Base-by-base conservation (phyloP, 495 filamentous ascomycete species). In the Aspergillus biplanus region DNA sequence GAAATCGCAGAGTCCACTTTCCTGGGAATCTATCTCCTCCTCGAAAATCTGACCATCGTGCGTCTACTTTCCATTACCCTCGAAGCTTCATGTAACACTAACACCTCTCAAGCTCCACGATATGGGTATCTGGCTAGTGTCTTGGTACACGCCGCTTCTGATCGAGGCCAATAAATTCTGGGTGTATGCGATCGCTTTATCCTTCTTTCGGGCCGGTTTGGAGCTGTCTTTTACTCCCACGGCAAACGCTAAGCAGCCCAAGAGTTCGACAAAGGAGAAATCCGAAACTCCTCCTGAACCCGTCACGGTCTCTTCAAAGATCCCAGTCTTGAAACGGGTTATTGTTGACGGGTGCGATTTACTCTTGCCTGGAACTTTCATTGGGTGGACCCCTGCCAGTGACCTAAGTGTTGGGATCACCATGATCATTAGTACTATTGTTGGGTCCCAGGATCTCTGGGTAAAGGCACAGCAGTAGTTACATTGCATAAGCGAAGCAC, bases 131-230 rank as follows among this genome's bases (percentile, higher is more conserved):
- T 47, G 16, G 32, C 44, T 27, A 7, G 53, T 57, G 6, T 33
- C 44, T 3, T 63, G 61, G 61, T 52, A 57, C 33, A 50, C 32
- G 0, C 52, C 61, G 6, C 46, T 63, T 15, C 32, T 63, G 6
- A 52, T 54, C 5, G 61, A 63, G 12, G 61, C 61, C 5, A 63
- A 57, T 16, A 63, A 63, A 34, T 63, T 63, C 44, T 63, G 61
- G 61, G 55, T 63, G 15, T 63, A 63, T 35, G 53, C 61, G 7
- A 32, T 63, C 21, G 15, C 8, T 16, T 52, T 63, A 7, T 63
- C 61, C 1, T 31, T 63, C 15, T 6, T 15, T 1, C 61, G 61
- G 11, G 54, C 50, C 5, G 33, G 32, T 1, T 56, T 50, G 27
- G 59, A 31, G 18, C 42, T 62, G 0, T 44, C 52, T 13, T 52